Base-by-base conservation (phyloP, 768 basidiomycete species). In the Auriscalpium orientale region DNA sequence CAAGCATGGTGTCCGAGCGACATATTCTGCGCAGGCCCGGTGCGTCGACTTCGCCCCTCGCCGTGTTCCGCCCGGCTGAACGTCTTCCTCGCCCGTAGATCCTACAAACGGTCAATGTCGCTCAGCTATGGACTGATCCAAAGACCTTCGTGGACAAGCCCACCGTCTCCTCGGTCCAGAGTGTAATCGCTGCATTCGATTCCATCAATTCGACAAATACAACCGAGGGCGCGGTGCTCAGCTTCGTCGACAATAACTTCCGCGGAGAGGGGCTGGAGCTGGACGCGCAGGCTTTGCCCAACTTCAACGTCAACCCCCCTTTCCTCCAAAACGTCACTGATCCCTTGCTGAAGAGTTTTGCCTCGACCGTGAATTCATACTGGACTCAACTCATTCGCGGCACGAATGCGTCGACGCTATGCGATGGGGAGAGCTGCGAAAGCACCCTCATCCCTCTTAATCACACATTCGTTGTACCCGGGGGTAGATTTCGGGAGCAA, bases 111-210 rank as follows among this genome's bases (percentile, higher is more conserved):
- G 84, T 95, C 58, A 87, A 92, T 67, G 62, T 95, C 58, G 91
- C 92, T 0, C 67, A 77, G 44, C 71, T 88, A 28, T 97, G 79
- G 66, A 67, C 77, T 0, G 94, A 97, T 69, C 83, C 85, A 47
- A 95, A 97, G 72, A 94, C 90, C 0, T 85, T 95, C 67, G 88
- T 89, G 8, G 94, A 95, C 76, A 75, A 94, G 76, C 93, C 93
- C 2, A 95, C 93, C 1, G 77, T 74, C 65, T 82, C 84, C 62
- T 69, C 78, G 0, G 65, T 85, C 1, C 81, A 83, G 62, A 73
- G 76, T 51, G 91, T 93, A 13, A 73, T 94, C 49, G 68, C 79
- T 0, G 87, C 87, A 60, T 97, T 91, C 62, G 64, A 65, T 54
- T 72, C 76, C n/a, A 69, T 65, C 49, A 70, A 46, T 64, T 71